Evolutionary conservation across 495 filamentous ascomycete genomes (phyloP).

Genomic region (Podospora didyma): DNA sequence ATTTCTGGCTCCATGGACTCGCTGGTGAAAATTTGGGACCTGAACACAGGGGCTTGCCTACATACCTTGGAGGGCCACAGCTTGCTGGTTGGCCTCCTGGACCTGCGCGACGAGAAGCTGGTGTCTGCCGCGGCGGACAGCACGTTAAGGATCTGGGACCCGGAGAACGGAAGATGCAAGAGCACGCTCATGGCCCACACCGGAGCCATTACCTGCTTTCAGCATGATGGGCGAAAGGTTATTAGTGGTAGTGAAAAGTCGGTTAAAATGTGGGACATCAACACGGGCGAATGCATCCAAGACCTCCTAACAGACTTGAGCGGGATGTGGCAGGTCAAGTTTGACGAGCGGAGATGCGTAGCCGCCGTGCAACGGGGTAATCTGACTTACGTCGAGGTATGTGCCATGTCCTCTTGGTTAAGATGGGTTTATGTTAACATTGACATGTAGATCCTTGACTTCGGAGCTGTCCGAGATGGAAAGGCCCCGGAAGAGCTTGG

Average conservation of each 20-base stretch:
- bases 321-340: constrained; percentile 98
- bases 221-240: constrained; percentile 95
- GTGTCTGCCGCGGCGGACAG: constrained; percentile 95
- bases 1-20: constrained; percentile 99
- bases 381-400: constrained; percentile 93
- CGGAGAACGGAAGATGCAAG: constrained; percentile 86
- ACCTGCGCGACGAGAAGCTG: constrained; percentile 79
- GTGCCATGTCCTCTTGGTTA: constrained; percentile 23
- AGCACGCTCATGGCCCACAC: constrained; percentile 87
- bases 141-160: constrained; percentile 96
- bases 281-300: constrained; percentile 84
- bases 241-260: constrained; percentile 94
- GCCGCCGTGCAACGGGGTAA: constrained; percentile 92
- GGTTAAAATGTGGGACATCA: constrained; percentile 98
- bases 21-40: constrained; percentile 94
- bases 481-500: constrained; percentile 71
- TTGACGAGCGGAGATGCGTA: constrained; percentile 92
- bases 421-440: neutral
- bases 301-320: constrained; percentile 94
- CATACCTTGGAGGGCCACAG: constrained; percentile 92
- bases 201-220: constrained; percentile 97
- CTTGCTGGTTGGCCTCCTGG: constrained; percentile 88
- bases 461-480: constrained; percentile 83
- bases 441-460: constrained; percentile 69
- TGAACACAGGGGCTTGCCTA: constrained; percentile 80